Conservation (phyloP, 108 stramenopile species). For the Conticribra guillardii region DNA sequence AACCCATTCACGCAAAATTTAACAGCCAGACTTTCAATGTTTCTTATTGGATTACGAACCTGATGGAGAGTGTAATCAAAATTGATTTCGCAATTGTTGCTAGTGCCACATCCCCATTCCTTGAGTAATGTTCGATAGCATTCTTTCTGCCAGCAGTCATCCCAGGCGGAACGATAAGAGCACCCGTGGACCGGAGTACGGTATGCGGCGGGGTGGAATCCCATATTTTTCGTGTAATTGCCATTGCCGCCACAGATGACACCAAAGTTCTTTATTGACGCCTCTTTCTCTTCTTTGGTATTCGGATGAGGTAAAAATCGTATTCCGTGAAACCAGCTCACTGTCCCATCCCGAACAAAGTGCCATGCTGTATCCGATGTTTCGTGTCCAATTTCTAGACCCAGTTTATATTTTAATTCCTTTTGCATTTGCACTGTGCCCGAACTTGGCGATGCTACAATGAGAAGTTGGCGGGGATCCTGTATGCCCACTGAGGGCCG, state of each 20-base stretch:
- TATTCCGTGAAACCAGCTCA: constrained; percentile 44
- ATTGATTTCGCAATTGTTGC: constrained; percentile 21
- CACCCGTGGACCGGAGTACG: constrained; percentile 33
- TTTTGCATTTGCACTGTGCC: constrained; percentile 34
- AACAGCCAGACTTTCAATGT: constrained; percentile 51
- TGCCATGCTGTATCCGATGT: constrained; percentile 36
- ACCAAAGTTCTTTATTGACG: too few species aligned
- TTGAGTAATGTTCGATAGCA: constrained; percentile 29
- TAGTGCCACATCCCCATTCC: constrained; percentile 53
- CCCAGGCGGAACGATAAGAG: constrained; percentile 39
- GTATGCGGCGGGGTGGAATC: constrained; percentile 62
- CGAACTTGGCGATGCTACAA: constrained; percentile 51
- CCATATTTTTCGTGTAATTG: constrained; percentile 46
- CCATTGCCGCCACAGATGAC: constrained; percentile 2
- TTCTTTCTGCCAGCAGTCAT: constrained; percentile 56
- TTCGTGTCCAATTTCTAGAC: constrained; percentile 50
- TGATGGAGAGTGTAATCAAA: constrained; percentile 48
- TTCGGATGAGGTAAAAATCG: constrained; percentile 21
- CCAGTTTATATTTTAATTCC: constrained; percentile 13
- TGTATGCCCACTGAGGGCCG: constrained; percentile 56
- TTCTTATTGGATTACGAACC: constrained; percentile 56
- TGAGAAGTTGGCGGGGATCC: constrained; percentile 58
- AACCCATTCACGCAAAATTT: constrained; percentile 55
- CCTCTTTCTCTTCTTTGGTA: constrained; percentile 12
- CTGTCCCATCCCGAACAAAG: constrained; percentile 39